Base-by-base conservation (phyloP, 2,329 filamentous ascomycete species). In the Myotisia sp. region DNA sequence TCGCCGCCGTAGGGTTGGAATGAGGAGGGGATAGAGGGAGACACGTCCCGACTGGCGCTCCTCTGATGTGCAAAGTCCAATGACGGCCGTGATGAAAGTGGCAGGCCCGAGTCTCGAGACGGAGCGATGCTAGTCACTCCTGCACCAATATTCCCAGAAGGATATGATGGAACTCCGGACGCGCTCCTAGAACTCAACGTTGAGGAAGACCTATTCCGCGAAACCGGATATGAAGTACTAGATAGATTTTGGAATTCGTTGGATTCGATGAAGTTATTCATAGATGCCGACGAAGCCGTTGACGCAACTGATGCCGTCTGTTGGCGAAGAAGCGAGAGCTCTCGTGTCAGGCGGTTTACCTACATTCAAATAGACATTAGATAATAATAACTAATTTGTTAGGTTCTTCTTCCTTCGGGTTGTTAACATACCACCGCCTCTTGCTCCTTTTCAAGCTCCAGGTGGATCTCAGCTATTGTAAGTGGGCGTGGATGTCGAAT, bases 291-390 rank as follows among this genome's bases (percentile, higher is more conserved):
- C n/a, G 68, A 71, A 6, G 68, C 49, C 5, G 70, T 76, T 6
- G 70, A 75, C 31, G 71, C 70, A 18, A 75, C 71, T 1, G 70
- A 75, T 4, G 71, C 68, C 6, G 72, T 72, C 50, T 73, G 72
- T 16, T 74, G 70, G 38, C 86, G 80, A n/a, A 95, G 74, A 34
- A 84, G 67, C 10, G 79, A 77, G 22, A 95, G 74, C 54, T 95
- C 87, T 37, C 87, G 79, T 1, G 83, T 92, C 20, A 95, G 68
- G 21, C 87, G 83, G 61, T 95, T 95, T 40, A 94, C 82, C 83
- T 87, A 51, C 26, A 20, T 9, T 13, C 12, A 3, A 23, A n/a
- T 27, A 20, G 30, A 10, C 24, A 33, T 28, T 14, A 23, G 5
- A 5, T 12, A 9, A 19, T 14, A 12, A 30, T 30, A 5, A 13